Percentiles rank a stretch among this genome's conserved stretches.
Conservation (phyloP, 495 filamentous ascomycete genomes). For the Penicillium bialowiezense region DNA sequence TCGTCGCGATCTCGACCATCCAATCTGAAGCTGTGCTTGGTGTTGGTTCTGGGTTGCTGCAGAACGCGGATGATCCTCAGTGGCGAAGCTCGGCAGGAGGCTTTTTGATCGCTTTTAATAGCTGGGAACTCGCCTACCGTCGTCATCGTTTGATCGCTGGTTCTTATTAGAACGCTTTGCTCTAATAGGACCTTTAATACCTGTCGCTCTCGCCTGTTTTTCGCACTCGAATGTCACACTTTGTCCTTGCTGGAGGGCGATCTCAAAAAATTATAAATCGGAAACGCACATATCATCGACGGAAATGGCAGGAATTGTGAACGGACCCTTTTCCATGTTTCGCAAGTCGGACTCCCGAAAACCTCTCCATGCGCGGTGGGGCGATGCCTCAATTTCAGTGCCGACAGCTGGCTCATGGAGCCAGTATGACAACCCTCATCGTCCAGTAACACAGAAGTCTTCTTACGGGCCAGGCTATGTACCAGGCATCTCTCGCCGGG, state of each 20-base stretch:
- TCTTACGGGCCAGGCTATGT: slow-evolving; percentile 31
- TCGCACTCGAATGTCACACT: slow-evolving; percentile 12
- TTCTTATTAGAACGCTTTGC: background rate
- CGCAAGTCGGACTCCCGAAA: slow-evolving; percentile 28
- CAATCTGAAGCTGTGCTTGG: slow-evolving; percentile 12
- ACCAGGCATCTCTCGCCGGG: slow-evolving; percentile 16
- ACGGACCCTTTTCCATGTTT: slow-evolving; percentile 31
- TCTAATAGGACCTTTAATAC: background rate
- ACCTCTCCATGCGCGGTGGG: slow-evolving; percentile 40
- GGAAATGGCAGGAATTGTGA: slow-evolving; percentile 29
- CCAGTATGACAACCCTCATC: slow-evolving; percentile 36
- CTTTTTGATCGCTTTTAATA: slow-evolving; percentile 6
- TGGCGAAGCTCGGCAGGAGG: slow-evolving; percentile 4
- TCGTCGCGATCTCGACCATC: slow-evolving; percentile 7
- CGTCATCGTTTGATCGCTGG: slow-evolving; percentile 1
- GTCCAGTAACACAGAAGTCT: slow-evolving; percentile 11
- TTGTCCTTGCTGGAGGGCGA: background rate
- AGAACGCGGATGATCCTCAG: background rate
- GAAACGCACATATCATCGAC: background rate
- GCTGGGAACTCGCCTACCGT: background rate
- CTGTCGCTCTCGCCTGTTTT: background rate
- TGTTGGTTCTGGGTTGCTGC: too few species aligned
- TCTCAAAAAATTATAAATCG: background rate
- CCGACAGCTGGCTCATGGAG: slow-evolving; percentile 44
- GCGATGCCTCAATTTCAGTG: slow-evolving; percentile 36